Evolutionary conservation across 2,329 filamentous ascomycete species (phyloP).

Genomic region (Aspergillus sojae): DNA sequence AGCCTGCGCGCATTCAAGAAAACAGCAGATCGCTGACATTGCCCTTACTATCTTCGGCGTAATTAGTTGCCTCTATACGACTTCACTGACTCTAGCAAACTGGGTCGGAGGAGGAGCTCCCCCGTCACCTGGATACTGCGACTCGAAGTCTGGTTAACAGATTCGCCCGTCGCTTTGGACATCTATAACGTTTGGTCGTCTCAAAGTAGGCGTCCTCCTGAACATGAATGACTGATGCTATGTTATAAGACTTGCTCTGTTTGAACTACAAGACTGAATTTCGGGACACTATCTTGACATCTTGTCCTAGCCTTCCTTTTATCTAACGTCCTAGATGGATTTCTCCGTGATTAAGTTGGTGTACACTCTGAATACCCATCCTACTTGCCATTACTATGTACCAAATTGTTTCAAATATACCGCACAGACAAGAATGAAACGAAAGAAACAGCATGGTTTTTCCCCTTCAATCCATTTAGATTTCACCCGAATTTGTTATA

Average conservation of each 20-base stretch:
- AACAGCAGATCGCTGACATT: conserved; percentile 73
- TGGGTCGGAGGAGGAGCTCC: conserved; percentile 69
- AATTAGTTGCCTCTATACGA: conserved; percentile 90
- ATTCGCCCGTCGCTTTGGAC: background rate
- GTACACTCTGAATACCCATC: conserved; percentile 3
- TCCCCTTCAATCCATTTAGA: background rate
- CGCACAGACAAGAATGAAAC: background rate
- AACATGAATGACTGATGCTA: conserved; percentile 15
- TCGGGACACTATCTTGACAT: background rate
- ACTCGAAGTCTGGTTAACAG: conserved; percentile 36
- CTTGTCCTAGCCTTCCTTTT: conserved; percentile 6
- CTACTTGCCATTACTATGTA: background rate
- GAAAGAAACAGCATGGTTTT: background rate
- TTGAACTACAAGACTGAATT: background rate
- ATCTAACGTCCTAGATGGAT: conserved; percentile 1
- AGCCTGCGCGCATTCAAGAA: conserved; percentile 70
- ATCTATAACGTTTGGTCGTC: conserved; percentile 3
- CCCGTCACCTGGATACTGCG: conserved; percentile 66
- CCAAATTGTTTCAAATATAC: background rate
- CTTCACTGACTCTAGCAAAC: conserved; percentile 78
- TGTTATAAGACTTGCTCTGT: conserved; percentile 3
- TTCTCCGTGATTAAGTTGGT: background rate
- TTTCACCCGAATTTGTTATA: background rate
- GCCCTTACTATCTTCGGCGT: conserved; percentile 78
- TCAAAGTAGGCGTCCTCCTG: background rate